Conservation (phyloP, 805 yeast species). For the Saccharomycopsis fibuligera region DNA sequence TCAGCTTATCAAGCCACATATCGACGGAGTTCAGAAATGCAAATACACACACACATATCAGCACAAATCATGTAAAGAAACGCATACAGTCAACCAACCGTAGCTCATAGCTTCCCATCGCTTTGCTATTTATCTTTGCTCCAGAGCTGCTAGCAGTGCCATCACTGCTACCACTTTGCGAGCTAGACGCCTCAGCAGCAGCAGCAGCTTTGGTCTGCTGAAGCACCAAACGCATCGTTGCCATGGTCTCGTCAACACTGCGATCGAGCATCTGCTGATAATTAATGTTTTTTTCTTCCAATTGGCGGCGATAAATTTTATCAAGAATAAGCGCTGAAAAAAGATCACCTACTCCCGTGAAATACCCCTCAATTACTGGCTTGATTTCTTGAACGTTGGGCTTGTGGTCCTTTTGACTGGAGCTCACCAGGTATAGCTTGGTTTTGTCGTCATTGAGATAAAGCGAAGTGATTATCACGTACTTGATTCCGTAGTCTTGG, state of each 20-base stretch:
- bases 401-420: conserved; percentile 16
- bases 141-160: too few species aligned
- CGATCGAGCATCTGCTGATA: conserved; percentile 22
- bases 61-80: too few species aligned
- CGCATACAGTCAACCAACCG: too few species aligned
- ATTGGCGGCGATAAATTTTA: conserved; percentile 37
- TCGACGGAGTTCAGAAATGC: too few species aligned
- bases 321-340: conserved; percentile 77
- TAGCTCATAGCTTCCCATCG: too few species aligned
- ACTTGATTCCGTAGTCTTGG: conserved; percentile 39
- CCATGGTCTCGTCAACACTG: conserved; percentile 49
- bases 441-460: conserved; percentile 24
- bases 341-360: conserved; percentile 92
- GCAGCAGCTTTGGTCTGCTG: conserved; percentile 36
- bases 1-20: too few species aligned
- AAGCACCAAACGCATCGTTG: conserved; percentile 49
- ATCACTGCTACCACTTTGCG: too few species aligned
- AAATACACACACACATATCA: too few species aligned
- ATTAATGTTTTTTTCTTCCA: too few species aligned
- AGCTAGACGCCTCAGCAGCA: too few species aligned
- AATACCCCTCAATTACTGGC: conserved; percentile 70
- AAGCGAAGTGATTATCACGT: conserved; percentile 65
- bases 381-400: conserved; percentile 7
- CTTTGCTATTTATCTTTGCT: too few species aligned
- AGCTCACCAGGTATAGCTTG: conserved; percentile 22